These are phyloP conservation scores for Avena insularis DNA, from an alignment of 176 grass and related monocot genomes.

Conservation along the genomic window DNA sequence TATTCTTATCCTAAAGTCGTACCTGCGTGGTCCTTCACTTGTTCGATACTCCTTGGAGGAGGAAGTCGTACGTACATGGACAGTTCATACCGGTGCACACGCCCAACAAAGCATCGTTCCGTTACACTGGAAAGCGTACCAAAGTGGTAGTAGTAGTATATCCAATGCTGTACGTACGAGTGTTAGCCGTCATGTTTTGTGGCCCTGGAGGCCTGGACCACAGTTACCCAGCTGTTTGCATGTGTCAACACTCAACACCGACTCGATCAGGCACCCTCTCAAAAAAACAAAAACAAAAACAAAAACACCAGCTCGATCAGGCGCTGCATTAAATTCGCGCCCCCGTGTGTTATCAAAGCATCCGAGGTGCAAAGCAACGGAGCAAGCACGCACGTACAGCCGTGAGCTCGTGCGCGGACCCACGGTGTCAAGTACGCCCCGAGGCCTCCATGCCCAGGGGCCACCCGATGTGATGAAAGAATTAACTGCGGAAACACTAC, in stretches of 20 bases:
- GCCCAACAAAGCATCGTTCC: background rate
- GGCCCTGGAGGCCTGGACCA: background rate
- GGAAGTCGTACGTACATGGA: background rate
- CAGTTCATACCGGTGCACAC: slow-evolving; percentile 5
- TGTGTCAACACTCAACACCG: background rate
- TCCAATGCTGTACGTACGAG: background rate
- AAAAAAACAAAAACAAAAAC: too few relatives aligned
- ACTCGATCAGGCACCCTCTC: background rate
- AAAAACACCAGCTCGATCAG: background rate
- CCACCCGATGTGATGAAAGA: too few relatives aligned
- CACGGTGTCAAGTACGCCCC: background rate
- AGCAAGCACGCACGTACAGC: too few relatives aligned
- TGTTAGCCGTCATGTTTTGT: background rate
- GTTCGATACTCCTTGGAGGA: background rate
- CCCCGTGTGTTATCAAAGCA: background rate
- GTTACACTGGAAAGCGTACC: background rate
- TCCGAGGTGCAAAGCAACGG: background rate
- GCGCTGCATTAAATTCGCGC: background rate
- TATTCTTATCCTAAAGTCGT: slow-evolving; percentile 21
- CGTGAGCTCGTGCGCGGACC: too few relatives aligned
- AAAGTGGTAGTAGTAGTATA: too few relatives aligned
- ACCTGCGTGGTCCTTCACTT: background rate
- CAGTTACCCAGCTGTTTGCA: slow-evolving; percentile 11
- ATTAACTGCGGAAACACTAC: too few relatives aligned
- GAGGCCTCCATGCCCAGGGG: too few relatives aligned